Evolutionary conservation across 371 early-diverging fungal species (phyloP).

Genomic region (Saksenaea vasiformis): DNA sequence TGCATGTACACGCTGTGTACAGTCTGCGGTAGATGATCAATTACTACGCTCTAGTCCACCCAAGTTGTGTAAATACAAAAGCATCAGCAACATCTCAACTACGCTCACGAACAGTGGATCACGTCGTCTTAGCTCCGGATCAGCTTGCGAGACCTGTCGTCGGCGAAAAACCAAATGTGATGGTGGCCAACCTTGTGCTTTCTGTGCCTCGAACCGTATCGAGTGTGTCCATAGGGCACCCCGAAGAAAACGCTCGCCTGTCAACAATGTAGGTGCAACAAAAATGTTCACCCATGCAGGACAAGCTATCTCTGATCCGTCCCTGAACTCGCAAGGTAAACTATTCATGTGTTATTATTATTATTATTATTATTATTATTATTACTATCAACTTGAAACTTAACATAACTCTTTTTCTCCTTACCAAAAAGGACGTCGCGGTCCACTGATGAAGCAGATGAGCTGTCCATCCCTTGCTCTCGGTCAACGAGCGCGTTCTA

Average conservation of each 20-base stretch:
- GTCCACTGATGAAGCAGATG: conserved; percentile 21
- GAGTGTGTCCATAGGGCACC: conserved; percentile 36
- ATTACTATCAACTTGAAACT: background rate
- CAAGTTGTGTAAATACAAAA: conserved; percentile 1
- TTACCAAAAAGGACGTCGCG: background rate
- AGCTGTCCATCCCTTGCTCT: conserved; percentile 24
- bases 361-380: background rate
- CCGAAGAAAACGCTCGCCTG: conserved; percentile 21
- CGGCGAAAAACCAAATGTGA: conserved; percentile 52
- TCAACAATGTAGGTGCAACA: background rate
- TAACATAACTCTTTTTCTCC: background rate
- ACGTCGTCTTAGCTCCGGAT: conserved; percentile 44
- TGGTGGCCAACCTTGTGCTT: conserved; percentile 44
- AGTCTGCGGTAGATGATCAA: background rate
- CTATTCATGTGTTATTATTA: background rate
- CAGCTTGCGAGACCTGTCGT: conserved; percentile 47
- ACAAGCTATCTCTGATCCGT: background rate
- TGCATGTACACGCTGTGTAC: conserved; percentile 1
- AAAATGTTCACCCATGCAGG: background rate
- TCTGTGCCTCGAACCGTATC: conserved; percentile 38
- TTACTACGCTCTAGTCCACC: background rate
- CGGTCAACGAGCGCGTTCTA: background rate
- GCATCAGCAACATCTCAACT: background rate
- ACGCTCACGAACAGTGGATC: conserved; percentile 9
- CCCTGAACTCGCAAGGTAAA: background rate